Base-by-base conservation (phyloP, 345 rosid genomes). In the Pelargonium nanum region DNA sequence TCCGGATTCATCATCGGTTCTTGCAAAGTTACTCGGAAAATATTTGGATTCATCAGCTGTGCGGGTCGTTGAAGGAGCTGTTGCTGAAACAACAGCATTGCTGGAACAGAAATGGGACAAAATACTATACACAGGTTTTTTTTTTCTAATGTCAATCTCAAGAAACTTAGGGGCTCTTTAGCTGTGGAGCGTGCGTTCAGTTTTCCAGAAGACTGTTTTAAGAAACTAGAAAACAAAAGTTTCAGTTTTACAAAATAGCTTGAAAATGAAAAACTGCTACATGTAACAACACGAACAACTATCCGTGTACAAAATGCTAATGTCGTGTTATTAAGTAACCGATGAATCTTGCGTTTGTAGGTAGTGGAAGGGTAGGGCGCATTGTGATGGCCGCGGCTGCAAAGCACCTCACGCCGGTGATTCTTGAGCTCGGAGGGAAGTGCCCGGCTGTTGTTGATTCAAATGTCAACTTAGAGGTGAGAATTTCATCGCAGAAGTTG, bases 301-400 rank as follows among this genome's bases (percentile, higher is more conserved):
- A n/a, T n/a, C n/a, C n/a, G 15, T 48, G 15, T n/a, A 48, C 20
- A 48, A n/a, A n/a, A n/a, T n/a, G n/a, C n/a, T n/a, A n/a, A n/a
- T n/a, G n/a, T n/a, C n/a, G n/a, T n/a, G n/a, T n/a, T 48, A 48
- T 48, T 6, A 17, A n/a, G 17, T n/a, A 62, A 19, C 40, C 32
- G 26, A 32, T 30, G 15, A 40, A 0, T 40, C 26, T 22, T 30
- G 19, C 57, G 19, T 50, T 0, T 63, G 16, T 51, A 79, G 86
- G 83, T 25, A 63, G 86, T 62, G 53, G 67, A 8, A 75, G 73
- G 58, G 83, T 82, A 21, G 83, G 81, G 2, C 67, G 72, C 7
- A 79, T 82, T 26, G 81, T 82, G 30, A 77, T 82, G 86, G 65
- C 78, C n/a, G 82, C 83, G 5, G 86, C 86, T 19, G 82, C 81